These are phyloP conservation scores for Somion occarium DNA, from an alignment of 1,284 basidiomycete genomes.

Conservation along the genomic window DNA sequence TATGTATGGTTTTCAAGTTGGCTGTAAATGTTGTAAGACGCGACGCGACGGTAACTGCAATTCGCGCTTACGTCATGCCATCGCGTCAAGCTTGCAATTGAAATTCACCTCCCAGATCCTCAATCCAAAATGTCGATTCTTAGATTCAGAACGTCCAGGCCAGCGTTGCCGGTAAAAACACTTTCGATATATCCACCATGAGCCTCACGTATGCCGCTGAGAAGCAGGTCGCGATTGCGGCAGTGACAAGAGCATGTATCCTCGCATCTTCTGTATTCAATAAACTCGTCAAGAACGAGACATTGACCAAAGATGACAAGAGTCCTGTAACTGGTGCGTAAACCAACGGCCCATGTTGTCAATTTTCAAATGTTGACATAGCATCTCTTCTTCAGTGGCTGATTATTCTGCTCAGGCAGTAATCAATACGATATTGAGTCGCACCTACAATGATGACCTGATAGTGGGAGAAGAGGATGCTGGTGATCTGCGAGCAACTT, in stretches of 20 bases:
- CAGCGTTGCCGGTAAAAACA: background rate
- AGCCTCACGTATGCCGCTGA: conserved; percentile 41
- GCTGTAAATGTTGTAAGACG: no score
- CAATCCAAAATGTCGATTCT: background rate
- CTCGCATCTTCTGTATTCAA: conserved; percentile 88
- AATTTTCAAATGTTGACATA: background rate
- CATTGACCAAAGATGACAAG: conserved; percentile 89
- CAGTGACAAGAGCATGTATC: conserved; percentile 84
- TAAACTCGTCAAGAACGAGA: conserved; percentile 83
- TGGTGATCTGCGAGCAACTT: conserved; percentile 62
- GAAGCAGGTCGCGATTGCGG: conserved; percentile 78
- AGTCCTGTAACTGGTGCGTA: conserved; percentile 86
- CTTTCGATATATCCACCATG: conserved; percentile 21
- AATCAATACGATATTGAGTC: conserved; percentile 72
- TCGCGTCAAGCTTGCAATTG: background rate
- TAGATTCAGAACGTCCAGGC: background rate
- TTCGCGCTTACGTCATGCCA: background rate
- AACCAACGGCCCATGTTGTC: background rate
- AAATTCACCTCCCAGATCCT: background rate
- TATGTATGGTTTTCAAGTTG: no score
- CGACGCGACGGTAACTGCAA: background rate
- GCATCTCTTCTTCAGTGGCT: conserved; percentile 53
- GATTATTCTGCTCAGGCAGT: conserved; percentile 91
- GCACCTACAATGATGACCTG: conserved; percentile 79
- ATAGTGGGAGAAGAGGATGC: conserved; percentile 98